Conservation (phyloP, 2,329 filamentous ascomycete genomes). For the Verticillium nonalfalfae region DNA sequence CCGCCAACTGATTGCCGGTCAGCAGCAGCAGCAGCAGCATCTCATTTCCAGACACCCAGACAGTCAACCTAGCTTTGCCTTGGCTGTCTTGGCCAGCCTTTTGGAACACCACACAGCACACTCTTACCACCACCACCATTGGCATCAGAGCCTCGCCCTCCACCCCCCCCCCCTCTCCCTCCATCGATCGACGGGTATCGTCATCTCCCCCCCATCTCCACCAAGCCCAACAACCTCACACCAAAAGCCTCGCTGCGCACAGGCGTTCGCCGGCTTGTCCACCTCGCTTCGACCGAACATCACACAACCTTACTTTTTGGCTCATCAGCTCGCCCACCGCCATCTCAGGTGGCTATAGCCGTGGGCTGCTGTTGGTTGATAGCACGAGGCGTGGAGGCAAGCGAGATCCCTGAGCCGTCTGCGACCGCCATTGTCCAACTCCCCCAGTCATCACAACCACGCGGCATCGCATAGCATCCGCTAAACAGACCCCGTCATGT, state of each 20-base stretch:
- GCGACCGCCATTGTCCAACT: background rate
- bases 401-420: background rate
- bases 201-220: background rate
- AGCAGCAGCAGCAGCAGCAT: background rate
- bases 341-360: background rate
- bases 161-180: no score
- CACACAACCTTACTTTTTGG: background rate
- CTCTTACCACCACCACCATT: background rate
- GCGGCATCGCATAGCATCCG: background rate
- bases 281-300: background rate
- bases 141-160: background rate
- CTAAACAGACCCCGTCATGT: conserved; percentile 24
- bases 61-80: no score
- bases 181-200: background rate
- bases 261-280: background rate
- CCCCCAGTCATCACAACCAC: background rate
- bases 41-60: background rate
- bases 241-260: background rate
- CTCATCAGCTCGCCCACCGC: background rate
- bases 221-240: no score
- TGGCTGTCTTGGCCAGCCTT: no score
- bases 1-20: background rate
- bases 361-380: background rate
- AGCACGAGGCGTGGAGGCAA: background rate
- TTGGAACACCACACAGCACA: no score